Percentiles rank a stretch among this genome's conserved stretches.
phyloP scores from a whole-genome alignment of 1,139 yeast genomes.

The Magnusiomyces starmeri region DNA sequence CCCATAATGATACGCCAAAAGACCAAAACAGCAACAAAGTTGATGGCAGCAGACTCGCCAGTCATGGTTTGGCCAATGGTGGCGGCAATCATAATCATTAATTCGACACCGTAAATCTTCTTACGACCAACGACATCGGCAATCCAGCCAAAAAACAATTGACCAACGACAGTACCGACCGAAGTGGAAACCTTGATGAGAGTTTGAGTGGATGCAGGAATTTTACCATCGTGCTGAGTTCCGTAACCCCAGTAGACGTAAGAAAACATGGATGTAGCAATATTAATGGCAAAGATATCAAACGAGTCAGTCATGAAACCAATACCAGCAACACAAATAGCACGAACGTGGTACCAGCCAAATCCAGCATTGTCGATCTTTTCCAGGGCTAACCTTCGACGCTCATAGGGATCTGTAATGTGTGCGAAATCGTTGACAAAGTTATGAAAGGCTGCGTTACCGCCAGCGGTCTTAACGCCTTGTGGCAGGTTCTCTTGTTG shows the following conservation, averaged over 20 bases:
- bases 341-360: constrained; percentile 84
- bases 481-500: not conserved
- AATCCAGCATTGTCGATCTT: constrained; percentile 79
- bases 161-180: constrained; percentile 52
- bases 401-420: constrained; percentile 78
- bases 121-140: constrained; percentile 82
- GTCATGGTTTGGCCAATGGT: constrained; percentile 63
- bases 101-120: constrained; percentile 76
- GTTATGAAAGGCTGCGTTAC: constrained; percentile 87
- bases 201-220: constrained; percentile 63
- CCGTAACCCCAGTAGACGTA: constrained; percentile 58
- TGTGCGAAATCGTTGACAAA: constrained; percentile 76
- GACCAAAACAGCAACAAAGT: constrained; percentile 48
- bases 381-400: constrained; percentile 83
- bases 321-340: constrained; percentile 86
- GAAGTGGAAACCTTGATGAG: constrained; percentile 82
- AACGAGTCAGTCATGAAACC: constrained; percentile 91
- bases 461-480: constrained; percentile 48
- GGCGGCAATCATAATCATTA: constrained; percentile 72
- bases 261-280: constrained; percentile 48
- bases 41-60: constrained; percentile 50
- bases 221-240: constrained; percentile 35
- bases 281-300: constrained; percentile 82
- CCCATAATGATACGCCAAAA: constrained; percentile 34
- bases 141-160: constrained; percentile 67